Evolutionary conservation across 2,329 filamentous ascomycete genomes (phyloP), one percentile per base, ranked within the genome.

Genomic region (Onygena corvina): DNA sequence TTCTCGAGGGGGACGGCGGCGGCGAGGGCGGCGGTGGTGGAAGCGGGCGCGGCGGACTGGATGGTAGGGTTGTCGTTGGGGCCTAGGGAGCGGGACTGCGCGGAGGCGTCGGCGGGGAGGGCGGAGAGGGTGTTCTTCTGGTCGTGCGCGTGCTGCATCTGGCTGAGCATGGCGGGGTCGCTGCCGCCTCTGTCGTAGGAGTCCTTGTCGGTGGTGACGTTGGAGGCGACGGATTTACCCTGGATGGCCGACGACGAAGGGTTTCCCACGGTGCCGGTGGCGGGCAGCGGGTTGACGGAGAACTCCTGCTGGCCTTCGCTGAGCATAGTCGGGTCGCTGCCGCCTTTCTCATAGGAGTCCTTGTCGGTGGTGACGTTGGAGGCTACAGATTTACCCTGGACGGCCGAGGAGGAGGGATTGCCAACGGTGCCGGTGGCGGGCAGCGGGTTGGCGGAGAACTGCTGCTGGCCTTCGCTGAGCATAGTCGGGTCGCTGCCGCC

Each of bases 291-390:
- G 52, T 74, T 74, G 56, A 80, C 75, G 18, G 64, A 66, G 55
- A 50, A 64, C 65, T 47, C 61, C 68, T 64, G 7, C 63, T 64
- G 35, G 70, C 67, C 44, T 61, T 63, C 52, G 73, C 68, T 38
- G n/a, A 70, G 61, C 40, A 65, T 66, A 20, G 71, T 68, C n/a
- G 73, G 65, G 23, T 64, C 55, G 59, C 69, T 71, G 50, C 80
- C 76, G 55, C 81, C 80, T 66, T 85, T 85, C 65, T 93, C 83
- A 67, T 95, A 96, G 1, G 86, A 90, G 57, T 81, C 85, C 65
- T 87, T 77, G 64, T 95, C 89, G 16, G 86, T 76, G 60, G 70
- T 73, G 30, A 72, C 74, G 21, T 72, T 76, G 56, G 76, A 79
- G 36, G 81, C 79, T 60, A 94, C 76, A 47, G 87, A 82, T 64